Evolutionary conservation across 352 stramenopile genomes (phyloP), one percentile per base, ranked within the genome.

Genomic region (Phytopythium helicoides): DNA sequence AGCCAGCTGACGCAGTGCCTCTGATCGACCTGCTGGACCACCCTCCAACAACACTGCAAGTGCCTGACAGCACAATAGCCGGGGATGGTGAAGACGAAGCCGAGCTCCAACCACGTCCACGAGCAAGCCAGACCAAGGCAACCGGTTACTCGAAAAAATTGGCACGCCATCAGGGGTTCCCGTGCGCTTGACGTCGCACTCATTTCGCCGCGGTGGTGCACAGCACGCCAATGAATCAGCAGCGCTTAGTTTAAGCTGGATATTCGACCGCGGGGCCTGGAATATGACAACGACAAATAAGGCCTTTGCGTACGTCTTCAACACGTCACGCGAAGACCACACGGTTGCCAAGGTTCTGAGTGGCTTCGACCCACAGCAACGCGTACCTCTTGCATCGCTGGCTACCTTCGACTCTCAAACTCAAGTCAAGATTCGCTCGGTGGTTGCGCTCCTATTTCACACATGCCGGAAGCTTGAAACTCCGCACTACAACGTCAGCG

Each of bases 201-300:
- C 62, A 1, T 66, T 75, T 47, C 28, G 54, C 0, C 52, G 64
- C 16, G 56, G 38, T 3, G 46, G 54, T 19, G 62, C 22, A 0
- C 45, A 67, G 35, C 54, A 64, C 50, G 36, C 50, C 6, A 64
- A 62, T n/a, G 36, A 11, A 10, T 54, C 38, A 5, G 41, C 55
- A 3, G 16, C 26, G 1, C 25, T 54, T 5, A 62, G 26, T 3
- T 33, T 21, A 4, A 35, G 22, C 16, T 67, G 59, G 44, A 60
- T 62, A n/a, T 62, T 53, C 19, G 25, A 57, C 14, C 44, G 54
- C 5, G 45, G 54, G 0, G 16, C 50, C 22, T 63, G 54, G 54
- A 66, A 62, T 34, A 48, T 56, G 47, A 59, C 33, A 19, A 58
- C 31, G 19, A 61, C n/a, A 25, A 68, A 59, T 33, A 62, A 62